A percentile compares a stretch with the other conserved stretches of the same genome.
phyloP scores from a whole-genome alignment of 2,329 filamentous ascomycete genomes.

The Penicillium decumbens region DNA sequence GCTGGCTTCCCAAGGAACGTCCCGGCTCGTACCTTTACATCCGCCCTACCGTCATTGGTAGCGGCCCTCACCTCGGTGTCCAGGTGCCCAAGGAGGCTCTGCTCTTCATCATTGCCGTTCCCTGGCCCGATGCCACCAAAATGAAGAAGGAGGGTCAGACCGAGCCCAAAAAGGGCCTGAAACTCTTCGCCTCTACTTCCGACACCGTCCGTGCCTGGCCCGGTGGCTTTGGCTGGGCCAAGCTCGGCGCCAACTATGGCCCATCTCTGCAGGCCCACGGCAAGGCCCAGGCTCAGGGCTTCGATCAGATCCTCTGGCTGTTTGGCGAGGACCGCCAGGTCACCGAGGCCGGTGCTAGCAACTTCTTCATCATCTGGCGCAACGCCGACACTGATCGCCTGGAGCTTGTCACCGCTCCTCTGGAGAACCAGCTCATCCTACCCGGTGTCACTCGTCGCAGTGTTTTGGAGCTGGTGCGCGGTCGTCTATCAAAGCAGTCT shows the following conservation, averaged over 20 bases:
- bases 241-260: constrained; percentile 91
- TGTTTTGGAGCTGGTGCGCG: constrained; percentile 66
- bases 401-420: constrained; percentile 75
- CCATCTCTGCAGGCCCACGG: constrained; percentile 73
- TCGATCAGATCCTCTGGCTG: constrained; percentile 89
- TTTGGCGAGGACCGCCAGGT: constrained; percentile 73
- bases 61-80: constrained; percentile 73
- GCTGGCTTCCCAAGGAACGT: constrained; percentile 66
- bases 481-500: constrained; percentile 50
- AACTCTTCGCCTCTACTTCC: constrained; percentile 70
- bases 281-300: constrained; percentile 69
- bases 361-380: constrained; percentile 82
- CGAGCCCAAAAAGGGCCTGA: constrained; percentile 45
- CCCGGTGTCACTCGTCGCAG: constrained; percentile 83
- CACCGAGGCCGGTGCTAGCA: constrained; percentile 86
- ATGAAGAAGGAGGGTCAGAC: constrained; percentile 19
- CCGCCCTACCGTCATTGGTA: constrained; percentile 81
- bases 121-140: constrained; percentile 33
- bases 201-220: constrained; percentile 90
- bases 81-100: constrained; percentile 76
- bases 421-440: constrained; percentile 78
- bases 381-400: constrained; percentile 53
- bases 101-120: constrained; percentile 71
- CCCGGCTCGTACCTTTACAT: constrained; percentile 73
- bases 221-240: constrained; percentile 86